Percentiles rank a stretch among this genome's conserved stretches.
These are phyloP conservation scores for Hyphodiscus hymeniophilus DNA, from an alignment of 495 filamentous ascomycete species.

Conservation along the genomic window DNA sequence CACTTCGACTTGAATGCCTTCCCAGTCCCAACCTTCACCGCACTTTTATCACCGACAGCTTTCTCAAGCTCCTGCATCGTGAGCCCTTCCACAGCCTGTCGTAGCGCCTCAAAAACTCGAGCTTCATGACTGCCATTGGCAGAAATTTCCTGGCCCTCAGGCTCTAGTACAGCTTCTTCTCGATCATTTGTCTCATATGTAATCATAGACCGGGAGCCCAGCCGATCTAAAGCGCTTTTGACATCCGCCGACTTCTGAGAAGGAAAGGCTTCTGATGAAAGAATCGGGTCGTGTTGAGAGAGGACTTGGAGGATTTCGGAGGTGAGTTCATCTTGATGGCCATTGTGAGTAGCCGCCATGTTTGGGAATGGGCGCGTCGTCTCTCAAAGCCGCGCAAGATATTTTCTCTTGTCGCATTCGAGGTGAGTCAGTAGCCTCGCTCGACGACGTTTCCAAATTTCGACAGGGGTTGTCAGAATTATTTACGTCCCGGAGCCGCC, in stretches of 20 bases:
- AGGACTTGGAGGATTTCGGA: constrained; percentile 58
- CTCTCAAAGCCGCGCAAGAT: not conserved
- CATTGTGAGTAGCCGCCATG: constrained; percentile 18
- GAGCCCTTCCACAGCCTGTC: constrained; percentile 66
- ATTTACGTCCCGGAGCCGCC: too few relatives aligned
- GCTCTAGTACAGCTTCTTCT: constrained; percentile 70
- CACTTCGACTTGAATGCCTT: constrained; percentile 95
- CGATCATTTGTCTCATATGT: constrained; percentile 71
- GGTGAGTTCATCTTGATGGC: constrained; percentile 44
- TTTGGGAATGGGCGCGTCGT: not conserved
- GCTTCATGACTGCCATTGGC: constrained; percentile 89
- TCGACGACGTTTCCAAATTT: not conserved
- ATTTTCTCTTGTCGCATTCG: not conserved
- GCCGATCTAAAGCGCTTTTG: constrained; percentile 80
- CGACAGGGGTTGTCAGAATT: too few relatives aligned
- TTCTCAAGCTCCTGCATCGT: constrained; percentile 69
- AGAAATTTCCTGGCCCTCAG: constrained; percentile 70
- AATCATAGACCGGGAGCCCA: constrained; percentile 79
- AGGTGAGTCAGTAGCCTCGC: constrained; percentile 1
- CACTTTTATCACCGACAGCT: too few relatives aligned
- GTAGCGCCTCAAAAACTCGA: constrained; percentile 83
- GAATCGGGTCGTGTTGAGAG: constrained; percentile 54
- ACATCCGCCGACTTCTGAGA: constrained; percentile 57
- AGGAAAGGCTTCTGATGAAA: constrained; percentile 73
- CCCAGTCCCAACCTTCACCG: constrained; percentile 61